Evolutionary conservation across 2,329 filamentous ascomycete genomes (phyloP), one percentile per base, ranked within the genome.

Genomic region (Colletotrichum orbiculare): DNA sequence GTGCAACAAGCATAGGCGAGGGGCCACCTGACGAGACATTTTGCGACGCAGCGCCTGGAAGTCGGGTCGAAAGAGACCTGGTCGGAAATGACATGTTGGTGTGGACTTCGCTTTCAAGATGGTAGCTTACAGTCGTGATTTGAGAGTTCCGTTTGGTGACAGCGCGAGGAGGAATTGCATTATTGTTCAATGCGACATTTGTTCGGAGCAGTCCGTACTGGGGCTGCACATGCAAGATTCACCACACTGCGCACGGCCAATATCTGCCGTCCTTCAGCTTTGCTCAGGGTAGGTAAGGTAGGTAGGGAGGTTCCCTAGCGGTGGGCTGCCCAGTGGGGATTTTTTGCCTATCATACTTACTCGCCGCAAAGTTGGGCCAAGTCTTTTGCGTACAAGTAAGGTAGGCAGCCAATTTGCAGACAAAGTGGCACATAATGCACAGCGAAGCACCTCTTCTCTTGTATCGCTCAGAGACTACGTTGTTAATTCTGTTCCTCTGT

Each of bases 1-100:
- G 90, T 48, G 91, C 87, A 56, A 91, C 80, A 13, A 96, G 82
- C 34, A 88, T 86, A 1, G 91, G 87, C 1, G 91, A 91, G 76
- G 92, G 90, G 52, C 87, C 85, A 5, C 77, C 75, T 55, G 82
- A 80, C 5, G 81, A 77, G 62, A 72, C 73, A 33, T 81, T 77
- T 2, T 82, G 79, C 49, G 79, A 77, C 71, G 87, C 88, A 41
- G 86, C 81, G 70, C 89, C 86, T 62, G 91, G 90, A 72, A 92
- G 79, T 72, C 94, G 90, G 34, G 89, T 87, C 3, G 89, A 85
- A 15, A 92, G 77, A 2, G 84, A 81, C 68, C 85, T 80, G 59
- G 83, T 84, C 54, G 83, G 83, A 70, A 84, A 86, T 17, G 85
- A 86, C 86, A 88, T 89, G 55, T 64, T 68, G 55, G 12, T 35